Percentiles rank a stretch among this genome's conserved stretches.
phyloP scores from a whole-genome alignment of 495 filamentous ascomycete genomes.

The Friedmanniomyces simplex region DNA sequence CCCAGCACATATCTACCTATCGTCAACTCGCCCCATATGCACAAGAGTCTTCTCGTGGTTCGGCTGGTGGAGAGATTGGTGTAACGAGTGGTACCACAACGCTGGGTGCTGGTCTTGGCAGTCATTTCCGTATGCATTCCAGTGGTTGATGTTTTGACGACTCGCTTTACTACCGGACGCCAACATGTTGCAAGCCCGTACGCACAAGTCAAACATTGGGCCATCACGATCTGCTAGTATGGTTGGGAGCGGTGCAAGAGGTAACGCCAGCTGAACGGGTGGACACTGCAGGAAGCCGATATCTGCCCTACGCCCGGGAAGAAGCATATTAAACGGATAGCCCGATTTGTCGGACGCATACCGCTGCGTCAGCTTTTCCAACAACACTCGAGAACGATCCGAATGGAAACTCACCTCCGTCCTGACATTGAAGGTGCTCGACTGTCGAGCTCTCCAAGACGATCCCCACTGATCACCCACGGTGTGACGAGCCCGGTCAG shows the following conservation, averaged over 20 bases:
- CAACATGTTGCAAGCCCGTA: neutral
- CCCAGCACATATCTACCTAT: no score
- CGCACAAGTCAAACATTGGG: neutral
- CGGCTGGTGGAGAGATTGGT: neutral
- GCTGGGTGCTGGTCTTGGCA: neutral
- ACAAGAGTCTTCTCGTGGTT: neutral
- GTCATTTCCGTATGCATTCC: slow-evolving; percentile 4
- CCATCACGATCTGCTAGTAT: neutral
- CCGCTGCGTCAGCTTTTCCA: neutral
- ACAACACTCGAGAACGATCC: neutral
- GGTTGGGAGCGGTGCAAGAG: neutral
- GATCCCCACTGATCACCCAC: slow-evolving; percentile 11
- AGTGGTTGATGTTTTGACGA: slow-evolving; percentile 3
- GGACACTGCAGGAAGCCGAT: neutral
- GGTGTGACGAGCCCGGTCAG: slow-evolving; percentile 3
- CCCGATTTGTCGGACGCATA: neutral
- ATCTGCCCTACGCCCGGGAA: neutral
- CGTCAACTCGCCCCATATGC: neutral
- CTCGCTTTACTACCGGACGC: neutral
- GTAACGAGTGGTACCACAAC: neutral
- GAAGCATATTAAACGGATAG: neutral
- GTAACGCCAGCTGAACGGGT: neutral
- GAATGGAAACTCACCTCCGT: slow-evolving; percentile 7
- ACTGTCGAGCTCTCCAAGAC: slow-evolving; percentile 9
- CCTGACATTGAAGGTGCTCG: slow-evolving; percentile 1